Conservation (phyloP, 1,284 basidiomycete species). For the Trichosporon ovoides region DNA sequence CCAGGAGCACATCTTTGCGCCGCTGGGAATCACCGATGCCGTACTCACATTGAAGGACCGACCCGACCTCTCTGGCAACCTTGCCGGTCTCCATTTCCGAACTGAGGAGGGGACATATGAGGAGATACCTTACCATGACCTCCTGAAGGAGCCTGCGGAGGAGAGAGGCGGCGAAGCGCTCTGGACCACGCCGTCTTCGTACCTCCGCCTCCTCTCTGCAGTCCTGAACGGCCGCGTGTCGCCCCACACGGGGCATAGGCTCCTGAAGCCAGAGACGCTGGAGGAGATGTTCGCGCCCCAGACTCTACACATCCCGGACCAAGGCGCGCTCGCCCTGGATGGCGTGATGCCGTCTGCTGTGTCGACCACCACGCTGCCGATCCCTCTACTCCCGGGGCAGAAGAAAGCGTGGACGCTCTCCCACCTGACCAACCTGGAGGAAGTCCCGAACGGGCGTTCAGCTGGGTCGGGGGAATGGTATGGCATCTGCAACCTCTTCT, state of each 20-base stretch:
- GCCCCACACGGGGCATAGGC: conserved; percentile 12
- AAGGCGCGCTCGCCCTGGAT: conserved; percentile 17
- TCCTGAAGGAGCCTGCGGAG: background rate
- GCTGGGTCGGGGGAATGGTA: conserved; percentile 25
- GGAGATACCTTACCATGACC: background rate
- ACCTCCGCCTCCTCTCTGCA: conserved; percentile 17
- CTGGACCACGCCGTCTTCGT: conserved; percentile 19
- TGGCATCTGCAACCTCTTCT: conserved; percentile 25
- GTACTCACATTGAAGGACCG: conserved; percentile 15
- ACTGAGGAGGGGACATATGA: background rate
- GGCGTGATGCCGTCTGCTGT: conserved; percentile 1
- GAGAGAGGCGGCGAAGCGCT: conserved; percentile 21
- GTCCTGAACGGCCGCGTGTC: conserved; percentile 21
- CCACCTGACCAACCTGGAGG: conserved; percentile 25
- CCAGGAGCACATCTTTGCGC: conserved; percentile 20
- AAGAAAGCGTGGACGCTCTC: conserved; percentile 26
- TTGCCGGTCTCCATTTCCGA: conserved; percentile 15
- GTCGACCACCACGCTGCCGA: background rate
- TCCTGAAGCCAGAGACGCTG: conserved; percentile 20
- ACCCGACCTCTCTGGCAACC: conserved; percentile 15
- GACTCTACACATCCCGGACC: conserved; percentile 15
- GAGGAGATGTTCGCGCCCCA: conserved; percentile 23
- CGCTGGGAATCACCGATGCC: conserved; percentile 22
- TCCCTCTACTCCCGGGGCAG: conserved; percentile 15
- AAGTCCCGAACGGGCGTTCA: conserved; percentile 18